Evolutionary conservation across 192 early-diverging fungal genomes (phyloP).

Genomic region (Backusella parvicylindrica): DNA sequence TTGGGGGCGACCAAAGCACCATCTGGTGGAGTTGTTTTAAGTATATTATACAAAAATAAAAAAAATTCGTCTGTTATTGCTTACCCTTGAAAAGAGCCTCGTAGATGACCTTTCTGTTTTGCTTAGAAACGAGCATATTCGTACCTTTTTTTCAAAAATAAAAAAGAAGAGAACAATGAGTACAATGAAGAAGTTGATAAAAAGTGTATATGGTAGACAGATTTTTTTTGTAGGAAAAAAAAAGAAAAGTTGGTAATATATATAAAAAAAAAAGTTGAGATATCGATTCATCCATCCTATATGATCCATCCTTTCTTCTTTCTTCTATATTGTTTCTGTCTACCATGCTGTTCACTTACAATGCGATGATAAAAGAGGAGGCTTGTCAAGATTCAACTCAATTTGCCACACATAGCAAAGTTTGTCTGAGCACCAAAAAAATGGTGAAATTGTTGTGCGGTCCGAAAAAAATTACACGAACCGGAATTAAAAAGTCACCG

Average conservation of each 20-base stretch:
- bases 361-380: constrained; percentile 22
- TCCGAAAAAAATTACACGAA: not conserved
- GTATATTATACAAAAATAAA: too few species aligned
- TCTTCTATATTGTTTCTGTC: not conserved
- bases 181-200: not conserved
- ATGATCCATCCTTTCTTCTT: not conserved
- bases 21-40: constrained; percentile 67
- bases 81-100: constrained; percentile 85
- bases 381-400: constrained; percentile 5
- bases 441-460: not conserved
- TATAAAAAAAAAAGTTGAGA: too few species aligned
- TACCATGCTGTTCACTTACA: constrained; percentile 8
- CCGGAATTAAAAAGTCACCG: not conserved
- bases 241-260: too few species aligned
- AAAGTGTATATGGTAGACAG: not conserved
- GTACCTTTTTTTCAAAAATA: constrained; percentile 5
- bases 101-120: constrained; percentile 97
- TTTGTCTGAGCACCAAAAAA: not conserved
- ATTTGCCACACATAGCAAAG: not conserved
- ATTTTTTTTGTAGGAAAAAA: not conserved
- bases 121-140: constrained; percentile 95
- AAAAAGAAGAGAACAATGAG: not conserved
- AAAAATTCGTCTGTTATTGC: not conserved
- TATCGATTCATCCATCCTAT: not conserved
- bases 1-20: constrained; percentile 99